Evolutionary conservation across 129 eudicot genomes (phyloP).

Genomic region (Ambrosia trifida): DNA sequence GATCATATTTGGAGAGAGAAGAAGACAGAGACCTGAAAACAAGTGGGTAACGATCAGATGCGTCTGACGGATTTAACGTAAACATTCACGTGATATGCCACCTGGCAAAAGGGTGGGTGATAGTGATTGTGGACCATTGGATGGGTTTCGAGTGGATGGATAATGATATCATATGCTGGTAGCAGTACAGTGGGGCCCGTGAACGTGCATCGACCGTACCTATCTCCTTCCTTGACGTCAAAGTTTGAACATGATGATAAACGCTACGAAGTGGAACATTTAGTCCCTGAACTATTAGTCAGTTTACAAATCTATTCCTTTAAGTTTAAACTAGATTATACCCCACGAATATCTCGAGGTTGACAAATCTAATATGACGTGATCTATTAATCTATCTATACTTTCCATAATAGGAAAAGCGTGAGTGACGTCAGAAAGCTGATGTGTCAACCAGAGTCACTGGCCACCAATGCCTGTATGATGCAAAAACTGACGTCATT

Average conservation of each 20-base stretch:
- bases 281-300: slow-evolving; percentile 16
- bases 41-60: slow-evolving; percentile 30
- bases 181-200: slow-evolving; percentile 30
- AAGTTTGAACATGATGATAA: slow-evolving; percentile 20
- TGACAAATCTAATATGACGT: too few species aligned
- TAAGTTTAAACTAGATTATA: too few species aligned
- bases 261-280: not conserved
- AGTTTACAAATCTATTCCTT: not conserved
- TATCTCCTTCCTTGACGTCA: slow-evolving; percentile 24
- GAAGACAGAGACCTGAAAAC: slow-evolving; percentile 18
- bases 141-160: slow-evolving; percentile 12
- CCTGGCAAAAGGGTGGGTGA: slow-evolving; percentile 2
- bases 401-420: too few species aligned
- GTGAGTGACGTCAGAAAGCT: too few species aligned
- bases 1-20: slow-evolving; percentile 30
- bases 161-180: slow-evolving; percentile 17
- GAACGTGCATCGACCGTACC: slow-evolving; percentile 54
- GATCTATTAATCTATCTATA: too few species aligned
- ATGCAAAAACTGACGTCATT: too few species aligned
- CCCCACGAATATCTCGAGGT: too few species aligned
- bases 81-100: slow-evolving; percentile 28
- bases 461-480: too few species aligned
- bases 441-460: too few species aligned
- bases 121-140: slow-evolving; percentile 25
- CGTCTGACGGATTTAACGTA: slow-evolving; percentile 8